Percentiles rank a stretch among this genome's conserved stretches.
phyloP scores from a whole-genome alignment of 768 basidiomycete species.

The Phylloporus sp. region DNA sequence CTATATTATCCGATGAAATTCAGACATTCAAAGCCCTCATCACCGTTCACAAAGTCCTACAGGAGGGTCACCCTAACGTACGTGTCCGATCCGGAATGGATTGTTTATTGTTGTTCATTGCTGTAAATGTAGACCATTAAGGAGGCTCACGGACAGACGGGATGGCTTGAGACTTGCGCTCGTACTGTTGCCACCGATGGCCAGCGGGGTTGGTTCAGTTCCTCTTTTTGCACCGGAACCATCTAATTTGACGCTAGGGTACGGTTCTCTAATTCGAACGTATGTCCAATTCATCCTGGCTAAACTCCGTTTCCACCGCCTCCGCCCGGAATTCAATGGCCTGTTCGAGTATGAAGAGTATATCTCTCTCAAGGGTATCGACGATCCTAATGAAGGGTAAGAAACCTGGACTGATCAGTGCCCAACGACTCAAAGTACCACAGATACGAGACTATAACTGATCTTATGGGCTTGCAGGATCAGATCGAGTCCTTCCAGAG shows the following conservation, averaged over 20 bases:
- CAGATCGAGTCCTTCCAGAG: slow-evolving; percentile 99
- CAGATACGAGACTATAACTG: slow-evolving; percentile 96
- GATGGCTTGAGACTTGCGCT: slow-evolving; percentile 97
- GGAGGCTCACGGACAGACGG: slow-evolving; percentile 94
- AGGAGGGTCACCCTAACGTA: slow-evolving; percentile 95
- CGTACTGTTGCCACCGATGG: slow-evolving; percentile 80
- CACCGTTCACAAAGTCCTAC: slow-evolving; percentile 94
- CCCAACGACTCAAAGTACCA: slow-evolving; percentile 7
- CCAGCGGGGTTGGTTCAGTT: slow-evolving; percentile 52
- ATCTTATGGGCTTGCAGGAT: slow-evolving; percentile 96
- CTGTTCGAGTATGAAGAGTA: slow-evolving; percentile 99
- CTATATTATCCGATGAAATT: slow-evolving; percentile 93
- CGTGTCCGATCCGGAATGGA: slow-evolving; percentile 16
- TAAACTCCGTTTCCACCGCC: slow-evolving; percentile 92
- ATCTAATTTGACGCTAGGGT: slow-evolving; percentile 49
- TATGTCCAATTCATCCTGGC: slow-evolving; percentile 95
- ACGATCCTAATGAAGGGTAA: slow-evolving; percentile 98
- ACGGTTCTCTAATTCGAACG: slow-evolving; percentile 87
- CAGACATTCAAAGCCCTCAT: slow-evolving; percentile 99
- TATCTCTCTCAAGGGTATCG: slow-evolving; percentile 92
- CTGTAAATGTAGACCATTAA: slow-evolving; percentile 71
- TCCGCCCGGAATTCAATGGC: slow-evolving; percentile 97
- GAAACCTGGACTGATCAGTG: slow-evolving; percentile 20
- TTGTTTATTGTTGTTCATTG: slow-evolving; percentile 8
- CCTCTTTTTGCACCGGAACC: neutral